Base-by-base conservation (phyloP, 1,139 yeast species). In the Magnusiomyces fungicola region DNA sequence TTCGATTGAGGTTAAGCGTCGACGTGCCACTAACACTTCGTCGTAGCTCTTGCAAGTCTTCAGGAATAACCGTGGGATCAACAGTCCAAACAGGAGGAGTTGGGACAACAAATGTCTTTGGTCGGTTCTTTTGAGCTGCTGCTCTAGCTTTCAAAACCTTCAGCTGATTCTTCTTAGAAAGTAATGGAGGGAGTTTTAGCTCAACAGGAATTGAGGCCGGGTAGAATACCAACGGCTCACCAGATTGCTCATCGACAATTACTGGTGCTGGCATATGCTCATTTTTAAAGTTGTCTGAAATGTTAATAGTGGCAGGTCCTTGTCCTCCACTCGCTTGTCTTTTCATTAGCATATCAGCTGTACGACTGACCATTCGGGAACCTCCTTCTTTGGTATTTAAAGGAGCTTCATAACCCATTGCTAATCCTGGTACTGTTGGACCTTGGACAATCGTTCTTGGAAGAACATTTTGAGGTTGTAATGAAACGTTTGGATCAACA, bases 121-220 rank as follows among this genome's bases (percentile, higher is more conserved):
- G 45, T 12, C 45, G 37, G 27, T 42, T 42, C 14, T 32, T 19
- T 14, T 27, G 24, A 14, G 45, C 45, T 10, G 37, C 16, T 7
- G 38, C 32, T 45, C 2, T 48, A 47, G 5, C 45, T 44, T 30
- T 51, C 52, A 24, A 12, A n/a, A n/a, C 30, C 19, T 39, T 39
- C 12, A 39, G 3, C 12, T 24, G 32, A 39, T 55, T 57, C 46
- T 54, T 58, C 32, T 53, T 56, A 12, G 62, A 59, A 45, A 56
- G 51, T 25, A 58, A 51, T 16, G 61, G 65, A 21, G 60, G 61
- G 30, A 56, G 54, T 21, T 51, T 56, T 34, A 56, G 55, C 48
- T 57, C 58, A 16, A 56, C 54, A 3, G 69, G 69, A 18, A 66
- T 58, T 12, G 69, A 69, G 1, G 69, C 68, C 1, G 70, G 69